phyloP scores from a whole-genome alignment of 2,329 filamentous ascomycete genomes.

The Rutstroemia sp. region DNA sequence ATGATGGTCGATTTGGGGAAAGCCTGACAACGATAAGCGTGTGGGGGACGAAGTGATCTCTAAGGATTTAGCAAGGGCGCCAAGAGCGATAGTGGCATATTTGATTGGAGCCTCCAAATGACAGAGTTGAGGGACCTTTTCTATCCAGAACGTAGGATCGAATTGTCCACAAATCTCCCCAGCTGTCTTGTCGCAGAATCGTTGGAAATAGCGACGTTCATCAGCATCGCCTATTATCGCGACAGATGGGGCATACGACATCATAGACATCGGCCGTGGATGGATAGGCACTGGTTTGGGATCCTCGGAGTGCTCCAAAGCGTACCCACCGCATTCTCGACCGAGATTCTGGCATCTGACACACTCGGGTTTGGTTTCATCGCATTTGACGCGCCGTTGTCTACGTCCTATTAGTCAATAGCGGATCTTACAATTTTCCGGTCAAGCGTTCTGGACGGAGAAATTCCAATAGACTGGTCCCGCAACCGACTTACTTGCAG shows the following conservation, averaged over 20 bases:
- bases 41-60: constrained; percentile 28
- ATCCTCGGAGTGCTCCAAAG: constrained; percentile 24
- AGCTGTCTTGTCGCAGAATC: constrained; percentile 29
- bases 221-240: constrained; percentile 24
- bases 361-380: constrained; percentile 29
- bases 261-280: constrained; percentile 26
- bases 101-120: constrained; percentile 26
- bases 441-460: background rate
- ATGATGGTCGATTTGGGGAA: constrained; percentile 27
- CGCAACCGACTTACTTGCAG: constrained; percentile 26
- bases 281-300: constrained; percentile 27
- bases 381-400: constrained; percentile 30
- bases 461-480: constrained; percentile 2
- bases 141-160: constrained; percentile 28
- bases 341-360: constrained; percentile 29
- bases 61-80: constrained; percentile 26
- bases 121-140: constrained; percentile 29
- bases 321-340: constrained; percentile 30
- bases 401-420: constrained; percentile 18
- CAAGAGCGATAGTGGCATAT: constrained; percentile 27
- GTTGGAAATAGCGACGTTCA: constrained; percentile 28
- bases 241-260: constrained; percentile 24
- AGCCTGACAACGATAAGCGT: constrained; percentile 25
- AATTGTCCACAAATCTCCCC: constrained; percentile 26
- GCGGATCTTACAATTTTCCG: background rate